A percentile compares a stretch with the other conserved stretches of the same genome.
phyloP scores from a whole-genome alignment of 129 eudicot genomes.

The Chrysanthemum lavandulifolium region DNA sequence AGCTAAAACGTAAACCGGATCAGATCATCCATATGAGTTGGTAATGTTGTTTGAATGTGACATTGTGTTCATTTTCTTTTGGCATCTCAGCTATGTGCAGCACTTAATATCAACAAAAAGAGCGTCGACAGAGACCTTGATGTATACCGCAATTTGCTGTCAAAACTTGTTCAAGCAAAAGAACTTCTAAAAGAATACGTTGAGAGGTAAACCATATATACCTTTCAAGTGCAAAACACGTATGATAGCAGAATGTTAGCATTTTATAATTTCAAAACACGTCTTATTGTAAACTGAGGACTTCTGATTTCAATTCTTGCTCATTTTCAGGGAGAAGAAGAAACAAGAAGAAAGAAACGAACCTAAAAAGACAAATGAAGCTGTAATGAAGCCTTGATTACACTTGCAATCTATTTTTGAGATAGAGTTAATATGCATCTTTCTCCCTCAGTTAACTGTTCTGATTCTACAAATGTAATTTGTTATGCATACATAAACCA shows the following conservation, averaged over 20 bases:
- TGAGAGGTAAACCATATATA: conserved; percentile 53
- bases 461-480: not conserved
- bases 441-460: not conserved
- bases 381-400: conserved; percentile 31
- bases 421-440: conserved; percentile 9
- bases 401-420: not conserved
- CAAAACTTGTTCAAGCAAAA: conserved; percentile 94
- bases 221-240: not conserved
- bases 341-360: conserved; percentile 62
- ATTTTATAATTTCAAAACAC: not conserved
- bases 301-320: not conserved
- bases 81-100: conserved; percentile 68
- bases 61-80: not conserved
- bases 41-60: not conserved
- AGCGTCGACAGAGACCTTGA: conserved; percentile 96
- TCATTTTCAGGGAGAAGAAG: conserved; percentile 77
- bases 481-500: conserved; percentile 8
- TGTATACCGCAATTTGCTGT: conserved; percentile 88
- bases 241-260: not conserved
- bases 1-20: not conserved
- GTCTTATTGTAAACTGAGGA: not conserved
- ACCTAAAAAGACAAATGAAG: conserved; percentile 67
- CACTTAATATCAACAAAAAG: conserved; percentile 71
- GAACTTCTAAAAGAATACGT: conserved; percentile 86
- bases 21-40: not conserved